phyloP scores from a whole-genome alignment of 2,329 filamentous ascomycete species.

The Penicillium palitans region DNA sequence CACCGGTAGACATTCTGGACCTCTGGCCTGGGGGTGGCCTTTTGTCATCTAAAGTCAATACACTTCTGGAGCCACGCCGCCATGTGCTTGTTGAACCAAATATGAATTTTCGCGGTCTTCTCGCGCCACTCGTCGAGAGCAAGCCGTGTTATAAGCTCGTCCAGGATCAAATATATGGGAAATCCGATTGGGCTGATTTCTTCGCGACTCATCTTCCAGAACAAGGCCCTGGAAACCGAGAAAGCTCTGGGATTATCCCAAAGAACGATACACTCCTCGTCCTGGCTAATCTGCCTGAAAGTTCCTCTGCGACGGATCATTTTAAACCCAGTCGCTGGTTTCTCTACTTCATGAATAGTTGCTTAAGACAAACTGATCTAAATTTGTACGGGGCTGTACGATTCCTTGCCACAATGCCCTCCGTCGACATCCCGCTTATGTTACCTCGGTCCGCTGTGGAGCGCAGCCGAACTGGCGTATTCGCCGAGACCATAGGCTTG shows the following conservation, averaged over 20 bases:
- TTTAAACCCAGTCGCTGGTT: slow-evolving; percentile 56
- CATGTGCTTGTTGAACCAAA: slow-evolving; percentile 83
- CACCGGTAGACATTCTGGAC: slow-evolving; percentile 82
- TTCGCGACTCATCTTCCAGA: slow-evolving; percentile 50
- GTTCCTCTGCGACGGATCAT: slow-evolving; percentile 53
- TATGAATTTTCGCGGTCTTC: slow-evolving; percentile 52
- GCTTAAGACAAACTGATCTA: slow-evolving; percentile 61
- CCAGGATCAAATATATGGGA: slow-evolving; percentile 55
- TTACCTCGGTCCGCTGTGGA: slow-evolving; percentile 61
- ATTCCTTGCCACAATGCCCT: slow-evolving; percentile 71
- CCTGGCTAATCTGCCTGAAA: slow-evolving; percentile 64
- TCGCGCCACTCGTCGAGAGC: slow-evolving; percentile 58
- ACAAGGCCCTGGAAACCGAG: slow-evolving; percentile 49
- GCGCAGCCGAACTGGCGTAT: slow-evolving; percentile 59
- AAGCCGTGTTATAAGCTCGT: slow-evolving; percentile 53
- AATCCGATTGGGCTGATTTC: slow-evolving; percentile 54
- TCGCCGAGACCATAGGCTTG: slow-evolving; percentile 55
- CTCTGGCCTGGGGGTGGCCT: slow-evolving; percentile 77
- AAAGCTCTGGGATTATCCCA: slow-evolving; percentile 43
- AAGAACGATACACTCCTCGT: slow-evolving; percentile 74
- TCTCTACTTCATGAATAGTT: slow-evolving; percentile 55
- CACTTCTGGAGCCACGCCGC: slow-evolving; percentile 71
- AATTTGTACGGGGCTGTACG: slow-evolving; percentile 77
- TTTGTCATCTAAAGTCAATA: slow-evolving; percentile 75
- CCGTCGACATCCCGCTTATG: slow-evolving; percentile 59